Evolutionary conservation across 2,329 filamentous ascomycete genomes (phyloP).

Genomic region (Fusarium musae): DNA sequence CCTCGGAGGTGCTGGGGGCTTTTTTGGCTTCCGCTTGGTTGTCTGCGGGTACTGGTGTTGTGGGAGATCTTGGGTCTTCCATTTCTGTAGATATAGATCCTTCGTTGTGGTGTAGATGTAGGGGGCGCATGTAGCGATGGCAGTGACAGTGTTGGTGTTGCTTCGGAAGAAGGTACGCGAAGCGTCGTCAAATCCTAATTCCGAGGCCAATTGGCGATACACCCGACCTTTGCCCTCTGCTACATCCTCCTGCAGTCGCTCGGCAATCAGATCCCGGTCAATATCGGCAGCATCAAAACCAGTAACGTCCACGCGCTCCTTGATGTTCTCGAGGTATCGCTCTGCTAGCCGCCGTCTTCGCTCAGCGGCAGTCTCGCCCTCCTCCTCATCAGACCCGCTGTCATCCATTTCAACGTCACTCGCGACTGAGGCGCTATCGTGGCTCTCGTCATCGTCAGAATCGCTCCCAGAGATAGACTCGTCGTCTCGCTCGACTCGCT

Average conservation of each 20-base stretch:
- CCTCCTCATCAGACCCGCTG: constrained; percentile 74
- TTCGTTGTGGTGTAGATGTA: constrained; percentile 91
- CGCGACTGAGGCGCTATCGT: constrained; percentile 53
- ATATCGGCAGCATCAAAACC: constrained; percentile 96
- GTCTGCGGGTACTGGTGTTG: constrained; percentile 69
- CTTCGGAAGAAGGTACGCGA: constrained; percentile 79
- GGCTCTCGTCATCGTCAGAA: constrained; percentile 71
- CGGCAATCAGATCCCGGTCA: constrained; percentile 90
- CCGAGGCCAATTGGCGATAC: constrained; percentile 81
- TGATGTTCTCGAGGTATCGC: constrained; percentile 90
- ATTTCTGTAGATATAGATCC: constrained; percentile 87
- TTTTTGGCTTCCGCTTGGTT: constrained; percentile 68
- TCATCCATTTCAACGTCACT: constrained; percentile 60
- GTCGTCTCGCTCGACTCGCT: constrained; percentile 61
- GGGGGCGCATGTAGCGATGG: constrained; percentile 80
- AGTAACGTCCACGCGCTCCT: constrained; percentile 79
- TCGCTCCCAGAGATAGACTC: constrained; percentile 90
- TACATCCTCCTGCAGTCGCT: constrained; percentile 90
- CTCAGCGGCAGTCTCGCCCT: constrained; percentile 89
- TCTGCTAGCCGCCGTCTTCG: constrained; percentile 88
- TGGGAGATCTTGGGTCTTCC: constrained; percentile 79
- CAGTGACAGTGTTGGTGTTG: constrained; percentile 81
- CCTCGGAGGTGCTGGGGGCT: constrained; percentile 66
- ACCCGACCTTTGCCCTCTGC: constrained; percentile 91
- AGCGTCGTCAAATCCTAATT: constrained; percentile 76